Base-by-base conservation (phyloP, 1,284 basidiomycete genomes). In the Ceratobasidium papillatum region DNA sequence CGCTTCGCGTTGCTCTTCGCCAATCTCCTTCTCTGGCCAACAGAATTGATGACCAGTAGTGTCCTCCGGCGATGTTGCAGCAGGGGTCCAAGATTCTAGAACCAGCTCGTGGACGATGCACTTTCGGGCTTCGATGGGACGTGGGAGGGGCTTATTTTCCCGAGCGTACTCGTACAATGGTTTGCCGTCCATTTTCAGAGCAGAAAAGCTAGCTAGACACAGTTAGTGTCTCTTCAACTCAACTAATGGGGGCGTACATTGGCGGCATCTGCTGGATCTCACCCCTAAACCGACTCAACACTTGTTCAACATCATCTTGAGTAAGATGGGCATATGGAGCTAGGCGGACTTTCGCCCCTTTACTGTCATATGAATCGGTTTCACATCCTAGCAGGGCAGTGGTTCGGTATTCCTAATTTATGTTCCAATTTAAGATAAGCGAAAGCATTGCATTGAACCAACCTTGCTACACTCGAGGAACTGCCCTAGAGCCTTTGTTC, bases 151-250 rank as follows among this genome's bases (percentile, higher is more conserved):
- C 65, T 92, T 91, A 11, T 92, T 93, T 80, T 93, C 88, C 2
- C 98, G 89, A 14, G 98, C 98, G 81, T 99, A 99, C 80, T 99
- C 97, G 82, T 99, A 96, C 36, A 99, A 82, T 0, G 95, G 94
- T 82, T 90, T 96, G 1, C 98, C 98, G 79, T 99, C 96, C 94
- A 99, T 99, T 82, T 98, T 97, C 52, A 99, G 85, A 0, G 98
- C 98, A 12, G 97, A 99, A 83, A 97, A 99, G 81, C 96, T 98
- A 75, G 76, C 56, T 27, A 41, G 69, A 74, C 41, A 27, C 73
- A 61, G 49, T 14, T 77, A 75, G 54, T 36, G 47, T 73, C 30
- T n/a, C 56, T 54, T 56, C 22, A 58, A 2, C 3, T 11, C 12
- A 4, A 11, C 1, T n/a, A 7, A 41, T 19, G 25, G 3, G 19